Evolutionary conservation across 2,329 filamentous ascomycete species (phyloP).

Genomic region (Colletotrichum navitas): DNA sequence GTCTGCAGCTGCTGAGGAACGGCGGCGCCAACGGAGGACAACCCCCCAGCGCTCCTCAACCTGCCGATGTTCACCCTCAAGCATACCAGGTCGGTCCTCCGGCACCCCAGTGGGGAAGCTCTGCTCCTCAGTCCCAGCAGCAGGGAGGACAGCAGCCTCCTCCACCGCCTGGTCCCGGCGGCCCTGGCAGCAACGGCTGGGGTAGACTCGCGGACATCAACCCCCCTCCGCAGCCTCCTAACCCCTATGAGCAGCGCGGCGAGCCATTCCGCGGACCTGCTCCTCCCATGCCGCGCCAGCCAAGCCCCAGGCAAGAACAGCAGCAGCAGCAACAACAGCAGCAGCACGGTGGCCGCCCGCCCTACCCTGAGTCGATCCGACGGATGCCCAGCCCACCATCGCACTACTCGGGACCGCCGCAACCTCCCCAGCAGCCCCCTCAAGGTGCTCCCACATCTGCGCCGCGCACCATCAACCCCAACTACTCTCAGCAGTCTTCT

Average conservation of each 20-base stretch:
- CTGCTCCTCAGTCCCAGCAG: conserved; percentile 68
- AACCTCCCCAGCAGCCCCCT: conserved; percentile 61
- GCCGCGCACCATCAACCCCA: conserved; percentile 71
- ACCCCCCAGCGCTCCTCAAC: conserved; percentile 83
- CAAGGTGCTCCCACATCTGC: conserved; percentile 53
- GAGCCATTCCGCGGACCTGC: conserved; percentile 78
- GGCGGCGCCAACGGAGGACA: conserved; percentile 80
- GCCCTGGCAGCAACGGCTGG: conserved; percentile 68
- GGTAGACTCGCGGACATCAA: conserved; percentile 83
- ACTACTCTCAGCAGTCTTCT: conserved; percentile 64
- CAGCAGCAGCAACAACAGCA: conserved; percentile 61
- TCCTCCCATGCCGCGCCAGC: conserved; percentile 76
- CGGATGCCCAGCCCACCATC: conserved; percentile 66
- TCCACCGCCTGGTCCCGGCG: conserved; percentile 71
- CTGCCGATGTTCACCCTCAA: conserved; percentile 95
- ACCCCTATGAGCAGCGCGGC: conserved; percentile 82
- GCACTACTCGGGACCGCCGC: conserved; percentile 65
- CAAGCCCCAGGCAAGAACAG: conserved; percentile 81
- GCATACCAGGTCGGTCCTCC: conserved; percentile 91
- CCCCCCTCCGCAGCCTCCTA: conserved; percentile 78
- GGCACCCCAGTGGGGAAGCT: conserved; percentile 89
- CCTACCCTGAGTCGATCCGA: conserved; percentile 53
- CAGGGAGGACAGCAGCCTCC: conserved; percentile 52
- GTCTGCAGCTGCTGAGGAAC: conserved; percentile 88
- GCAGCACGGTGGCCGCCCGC: conserved; percentile 41